Evolutionary conservation across 2,329 filamentous ascomycete species (phyloP).

Genomic region (Phialocephala subalpina): DNA sequence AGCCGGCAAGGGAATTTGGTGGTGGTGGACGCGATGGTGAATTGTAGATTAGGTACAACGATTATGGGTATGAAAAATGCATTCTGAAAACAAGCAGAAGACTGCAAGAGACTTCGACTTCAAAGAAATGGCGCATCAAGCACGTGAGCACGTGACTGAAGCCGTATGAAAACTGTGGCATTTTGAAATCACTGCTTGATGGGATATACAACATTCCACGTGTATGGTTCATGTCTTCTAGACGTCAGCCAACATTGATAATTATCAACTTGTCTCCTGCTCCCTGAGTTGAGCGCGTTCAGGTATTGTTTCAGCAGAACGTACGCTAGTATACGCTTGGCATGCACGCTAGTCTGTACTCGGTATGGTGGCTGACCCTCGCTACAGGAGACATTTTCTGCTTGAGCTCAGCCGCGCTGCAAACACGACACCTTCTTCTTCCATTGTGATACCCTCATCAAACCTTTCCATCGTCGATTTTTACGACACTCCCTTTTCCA

Average conservation of each 20-base stretch:
- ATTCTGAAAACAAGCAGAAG: neutral
- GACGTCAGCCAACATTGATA: neutral
- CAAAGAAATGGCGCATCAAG: neutral
- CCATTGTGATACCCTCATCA: constrained; percentile 16
- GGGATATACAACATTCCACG: no score
- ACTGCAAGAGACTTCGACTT: neutral
- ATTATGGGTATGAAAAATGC: neutral
- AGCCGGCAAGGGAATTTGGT: constrained; percentile 27
- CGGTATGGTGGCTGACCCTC: neutral
- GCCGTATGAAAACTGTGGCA: no score
- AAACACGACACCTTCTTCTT: constrained; percentile 18
- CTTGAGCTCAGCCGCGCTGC: neutral
- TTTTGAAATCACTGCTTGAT: no score
- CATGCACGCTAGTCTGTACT: neutral
- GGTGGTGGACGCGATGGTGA: constrained; percentile 30
- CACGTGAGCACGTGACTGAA: neutral
- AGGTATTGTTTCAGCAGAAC: neutral
- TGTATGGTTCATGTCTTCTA: no score
- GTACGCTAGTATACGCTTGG: neutral
- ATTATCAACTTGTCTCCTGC: neutral
- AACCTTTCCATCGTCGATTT: constrained; percentile 22
- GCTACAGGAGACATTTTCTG: neutral
- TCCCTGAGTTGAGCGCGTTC: neutral
- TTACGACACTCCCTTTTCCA: constrained; percentile 14
- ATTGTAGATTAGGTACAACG: constrained; percentile 27